Percentiles rank a stretch among this genome's conserved stretches.
Conservation (phyloP, 2,329 filamentous ascomycete species). For the Colletotrichum camelliae region DNA sequence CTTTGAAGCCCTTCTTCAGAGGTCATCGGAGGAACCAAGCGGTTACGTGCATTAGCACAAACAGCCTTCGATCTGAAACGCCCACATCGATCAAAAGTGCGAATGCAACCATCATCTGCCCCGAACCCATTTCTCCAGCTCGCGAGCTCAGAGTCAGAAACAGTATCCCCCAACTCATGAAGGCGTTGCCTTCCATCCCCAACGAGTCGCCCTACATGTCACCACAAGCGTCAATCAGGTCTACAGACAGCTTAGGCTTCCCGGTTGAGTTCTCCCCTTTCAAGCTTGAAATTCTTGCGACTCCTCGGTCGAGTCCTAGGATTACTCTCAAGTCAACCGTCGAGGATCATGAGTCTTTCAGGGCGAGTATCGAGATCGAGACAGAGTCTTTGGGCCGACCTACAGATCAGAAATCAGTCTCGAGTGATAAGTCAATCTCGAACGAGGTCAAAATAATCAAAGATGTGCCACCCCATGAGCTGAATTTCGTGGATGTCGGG, state of each 20-base stretch:
- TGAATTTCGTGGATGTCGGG: neutral
- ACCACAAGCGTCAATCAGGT: neutral
- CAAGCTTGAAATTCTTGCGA: slow-evolving; percentile 16
- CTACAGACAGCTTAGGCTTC: neutral
- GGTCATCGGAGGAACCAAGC: slow-evolving; percentile 32
- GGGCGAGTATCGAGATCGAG: slow-evolving; percentile 4
- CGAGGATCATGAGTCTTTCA: slow-evolving; percentile 9
- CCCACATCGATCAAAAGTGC: neutral
- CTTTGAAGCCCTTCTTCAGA: neutral
- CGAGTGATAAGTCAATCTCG: neutral
- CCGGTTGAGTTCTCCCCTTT: slow-evolving; percentile 21
- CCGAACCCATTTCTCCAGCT: slow-evolving; percentile 53
- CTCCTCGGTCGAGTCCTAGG: neutral
- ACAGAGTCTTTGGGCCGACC: neutral
- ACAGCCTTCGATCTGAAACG: neutral
- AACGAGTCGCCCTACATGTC: slow-evolving; percentile 22
- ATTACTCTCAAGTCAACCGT: neutral
- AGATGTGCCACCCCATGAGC: neutral
- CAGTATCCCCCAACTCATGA: slow-evolving; percentile 58
- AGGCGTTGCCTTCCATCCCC: slow-evolving; percentile 54
- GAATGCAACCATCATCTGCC: slow-evolving; percentile 40
- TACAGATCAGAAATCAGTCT: neutral
- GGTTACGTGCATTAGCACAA: slow-evolving; percentile 25
- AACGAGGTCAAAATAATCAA: neutral
- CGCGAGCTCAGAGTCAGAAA: slow-evolving; percentile 51